Evolutionary conservation across 352 stramenopile genomes (phyloP).

Genomic region (Globisporangium recalcitrans): DNA sequence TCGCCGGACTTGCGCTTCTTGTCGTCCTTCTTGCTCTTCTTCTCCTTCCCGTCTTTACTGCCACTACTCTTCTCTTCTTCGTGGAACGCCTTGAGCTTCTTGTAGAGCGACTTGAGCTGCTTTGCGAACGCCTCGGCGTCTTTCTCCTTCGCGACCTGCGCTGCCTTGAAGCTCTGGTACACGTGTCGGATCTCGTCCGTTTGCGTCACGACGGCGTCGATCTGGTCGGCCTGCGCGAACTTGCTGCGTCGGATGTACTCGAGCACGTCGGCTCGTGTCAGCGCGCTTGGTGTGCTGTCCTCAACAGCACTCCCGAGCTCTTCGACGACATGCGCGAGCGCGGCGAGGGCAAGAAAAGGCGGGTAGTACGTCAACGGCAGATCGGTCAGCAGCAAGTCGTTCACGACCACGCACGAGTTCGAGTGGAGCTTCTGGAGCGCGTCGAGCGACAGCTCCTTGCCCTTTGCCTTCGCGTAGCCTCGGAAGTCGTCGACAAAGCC

Average conservation of each 20-base stretch:
- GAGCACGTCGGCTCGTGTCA: conserved; percentile 36
- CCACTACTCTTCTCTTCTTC: conserved; percentile 36
- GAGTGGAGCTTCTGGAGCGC: conserved; percentile 77
- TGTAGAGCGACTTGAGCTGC: conserved; percentile 81
- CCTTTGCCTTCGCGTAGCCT: conserved; percentile 54
- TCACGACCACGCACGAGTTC: conserved; percentile 63
- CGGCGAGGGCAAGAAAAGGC: conserved; percentile 61
- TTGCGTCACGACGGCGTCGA: conserved; percentile 29
- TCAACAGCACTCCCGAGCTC: conserved; percentile 32
- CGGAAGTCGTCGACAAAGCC: conserved; percentile 86
- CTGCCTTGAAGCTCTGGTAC: conserved; percentile 31
- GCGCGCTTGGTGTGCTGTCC: conserved; percentile 19
- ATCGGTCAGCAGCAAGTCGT: conserved; percentile 76
- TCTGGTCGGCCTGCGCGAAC: conserved; percentile 50
- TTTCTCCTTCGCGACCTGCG: conserved; percentile 27
- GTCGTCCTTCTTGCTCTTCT: conserved; percentile 64
- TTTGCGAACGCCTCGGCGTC: conserved; percentile 41
- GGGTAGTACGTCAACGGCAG: conserved; percentile 60
- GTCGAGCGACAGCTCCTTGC: conserved; percentile 54
- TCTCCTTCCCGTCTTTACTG: conserved; percentile 39
- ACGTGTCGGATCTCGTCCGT: conserved; percentile 32
- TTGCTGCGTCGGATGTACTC: conserved; percentile 70
- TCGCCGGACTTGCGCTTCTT: conserved; percentile 42
- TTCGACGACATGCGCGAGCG: conserved; percentile 48
- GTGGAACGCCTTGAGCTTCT: conserved; percentile 85